A percentile compares a stretch with the other conserved stretches of the same genome.
phyloP scores from a whole-genome alignment of 495 filamentous ascomycete genomes.

The Rhypophila decipiens region DNA sequence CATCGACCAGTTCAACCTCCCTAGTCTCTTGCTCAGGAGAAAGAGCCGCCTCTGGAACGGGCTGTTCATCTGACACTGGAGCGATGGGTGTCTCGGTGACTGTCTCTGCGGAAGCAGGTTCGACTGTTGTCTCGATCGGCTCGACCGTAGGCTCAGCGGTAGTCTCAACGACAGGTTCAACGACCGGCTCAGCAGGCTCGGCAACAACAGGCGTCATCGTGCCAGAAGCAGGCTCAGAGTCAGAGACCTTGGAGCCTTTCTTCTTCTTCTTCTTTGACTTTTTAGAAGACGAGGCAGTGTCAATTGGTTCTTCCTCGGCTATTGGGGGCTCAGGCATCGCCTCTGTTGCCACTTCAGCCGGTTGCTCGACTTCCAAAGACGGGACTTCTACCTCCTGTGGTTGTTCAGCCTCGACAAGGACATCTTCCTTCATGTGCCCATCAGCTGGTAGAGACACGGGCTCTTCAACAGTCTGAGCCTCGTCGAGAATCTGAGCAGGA shows the following conservation, averaged over 20 bases:
- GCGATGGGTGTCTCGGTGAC: no score
- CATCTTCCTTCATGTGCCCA: background rate
- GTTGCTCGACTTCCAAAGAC: background rate
- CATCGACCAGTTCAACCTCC: no score
- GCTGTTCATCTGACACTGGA: no score
- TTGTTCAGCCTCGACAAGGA: no score
- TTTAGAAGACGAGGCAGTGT: conserved; percentile 14
- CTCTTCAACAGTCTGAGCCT: no score
- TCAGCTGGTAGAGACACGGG: no score
- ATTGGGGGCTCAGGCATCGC: no score
- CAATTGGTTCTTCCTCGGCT: conserved; percentile 2
- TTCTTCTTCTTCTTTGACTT: conserved; percentile 24
- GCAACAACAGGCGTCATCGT: conserved; percentile 17
- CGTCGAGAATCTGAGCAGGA: no score
- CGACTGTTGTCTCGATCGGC: background rate
- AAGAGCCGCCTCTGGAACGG: conserved; percentile 18
- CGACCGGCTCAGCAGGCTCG: conserved; percentile 8
- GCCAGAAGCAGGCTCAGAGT: conserved; percentile 16
- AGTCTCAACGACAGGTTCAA: background rate
- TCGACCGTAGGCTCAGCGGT: background rate
- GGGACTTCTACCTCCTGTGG: background rate
- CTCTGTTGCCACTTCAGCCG: background rate
- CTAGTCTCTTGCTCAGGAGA: no score
- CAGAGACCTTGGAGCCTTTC: conserved; percentile 17
- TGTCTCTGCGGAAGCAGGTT: background rate